Conservation (phyloP, 768 basidiomycete species). For the Boletus vinaceobasis region DNA sequence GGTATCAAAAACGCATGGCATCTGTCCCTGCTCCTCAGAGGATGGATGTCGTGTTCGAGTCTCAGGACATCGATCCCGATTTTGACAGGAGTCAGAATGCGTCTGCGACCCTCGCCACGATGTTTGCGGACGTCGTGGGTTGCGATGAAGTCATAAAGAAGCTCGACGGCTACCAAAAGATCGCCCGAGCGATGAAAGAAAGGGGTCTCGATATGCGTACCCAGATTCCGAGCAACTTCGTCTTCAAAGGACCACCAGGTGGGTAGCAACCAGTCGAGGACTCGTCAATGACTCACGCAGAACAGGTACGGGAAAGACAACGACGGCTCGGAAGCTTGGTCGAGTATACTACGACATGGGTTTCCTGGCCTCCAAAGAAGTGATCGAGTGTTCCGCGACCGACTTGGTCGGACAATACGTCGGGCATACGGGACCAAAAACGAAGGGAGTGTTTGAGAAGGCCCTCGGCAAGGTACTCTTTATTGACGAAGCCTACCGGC, state of each 20-base stretch:
- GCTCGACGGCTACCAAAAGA: slow-evolving; percentile 50
- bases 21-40: slow-evolving; percentile 23
- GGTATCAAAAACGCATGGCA: slow-evolving; percentile 41
- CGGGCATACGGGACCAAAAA: slow-evolving; percentile 72
- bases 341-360: slow-evolving; percentile 68
- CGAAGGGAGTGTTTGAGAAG: slow-evolving; percentile 55
- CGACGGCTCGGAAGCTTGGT: slow-evolving; percentile 60
- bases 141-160: slow-evolving; percentile 51
- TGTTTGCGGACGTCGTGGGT: slow-evolving; percentile 66
- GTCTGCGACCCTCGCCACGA: slow-evolving; percentile 46
- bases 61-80: slow-evolving; percentile 63
- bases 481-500: slow-evolving; percentile 70
- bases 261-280: background rate
- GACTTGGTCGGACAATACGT: slow-evolving; percentile 71
- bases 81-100: slow-evolving; percentile 49
- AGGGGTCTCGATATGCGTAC: slow-evolving; percentile 43
- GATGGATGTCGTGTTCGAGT: slow-evolving; percentile 36
- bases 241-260: slow-evolving; percentile 77
- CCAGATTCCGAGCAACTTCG: slow-evolving; percentile 57
- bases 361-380: slow-evolving; percentile 46
- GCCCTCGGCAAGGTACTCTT: slow-evolving; percentile 68
- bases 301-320: slow-evolving; percentile 63
- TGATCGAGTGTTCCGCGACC: slow-evolving; percentile 66
- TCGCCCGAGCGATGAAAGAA: slow-evolving; percentile 42
- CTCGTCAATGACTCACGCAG: background rate